These are phyloP conservation scores for Fusarium sororula DNA, from an alignment of 2,329 filamentous ascomycete species.

Conservation along the genomic window DNA sequence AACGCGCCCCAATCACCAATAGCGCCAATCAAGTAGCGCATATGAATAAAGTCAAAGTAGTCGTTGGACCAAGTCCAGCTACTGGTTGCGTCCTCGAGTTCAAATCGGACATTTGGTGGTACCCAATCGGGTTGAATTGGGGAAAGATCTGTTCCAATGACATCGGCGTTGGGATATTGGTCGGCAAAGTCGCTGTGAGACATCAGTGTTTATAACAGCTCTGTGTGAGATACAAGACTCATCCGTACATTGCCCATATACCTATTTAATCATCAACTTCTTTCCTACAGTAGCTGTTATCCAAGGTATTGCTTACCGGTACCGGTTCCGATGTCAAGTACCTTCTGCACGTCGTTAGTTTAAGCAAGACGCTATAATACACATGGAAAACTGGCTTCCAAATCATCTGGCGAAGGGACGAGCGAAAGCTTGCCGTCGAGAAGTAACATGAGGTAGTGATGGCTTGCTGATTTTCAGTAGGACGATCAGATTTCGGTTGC, in stretches of 20 bases:
- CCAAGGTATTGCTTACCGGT: fast-evolving
- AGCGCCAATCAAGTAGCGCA: neutral
- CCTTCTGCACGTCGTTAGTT: neutral
- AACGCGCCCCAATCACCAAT: neutral
- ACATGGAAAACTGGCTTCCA: neutral
- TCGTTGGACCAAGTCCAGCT: neutral
- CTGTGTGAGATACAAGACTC: too few relatives aligned
- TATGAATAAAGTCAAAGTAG: neutral
- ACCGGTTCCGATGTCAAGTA: neutral
- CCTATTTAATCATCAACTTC: neutral
- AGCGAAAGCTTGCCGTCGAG: neutral
- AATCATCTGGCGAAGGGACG: neutral
- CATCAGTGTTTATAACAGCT: neutral
- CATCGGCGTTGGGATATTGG: neutral
- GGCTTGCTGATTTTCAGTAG: neutral
- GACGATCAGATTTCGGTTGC: neutral
- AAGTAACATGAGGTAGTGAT: neutral
- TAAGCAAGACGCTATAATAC: fast-evolving
- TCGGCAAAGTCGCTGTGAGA: neutral
- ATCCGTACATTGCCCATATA: neutral
- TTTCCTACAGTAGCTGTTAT: fast-evolving
- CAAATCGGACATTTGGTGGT: neutral
- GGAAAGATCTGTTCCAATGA: neutral
- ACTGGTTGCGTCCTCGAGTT: neutral
- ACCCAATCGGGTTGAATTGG: neutral